Evolutionary conservation across 2,329 filamentous ascomycete species (phyloP), one percentile per base, ranked within the genome.

Genomic region (Pseudogymnoascus sp.): DNA sequence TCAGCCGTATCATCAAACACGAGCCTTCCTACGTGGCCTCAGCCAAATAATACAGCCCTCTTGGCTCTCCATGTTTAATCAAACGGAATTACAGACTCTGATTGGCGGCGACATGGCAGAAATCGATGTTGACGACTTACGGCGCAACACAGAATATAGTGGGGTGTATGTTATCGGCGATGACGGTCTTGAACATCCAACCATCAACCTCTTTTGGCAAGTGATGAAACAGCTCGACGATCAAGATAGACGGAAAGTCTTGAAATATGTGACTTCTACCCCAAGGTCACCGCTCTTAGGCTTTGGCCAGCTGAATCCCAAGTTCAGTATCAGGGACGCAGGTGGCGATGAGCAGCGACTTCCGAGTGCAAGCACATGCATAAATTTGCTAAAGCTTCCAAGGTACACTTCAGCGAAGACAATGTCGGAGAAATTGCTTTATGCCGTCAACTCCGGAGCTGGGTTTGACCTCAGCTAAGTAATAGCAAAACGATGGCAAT

Each of bases 41-140:
- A 86, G 89, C 21, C 82, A 87, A 67, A 96, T 99, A 72, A 94
- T 99, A 67, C 88, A 92, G 64, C 92, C 93, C 0, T 85, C 85
- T 3, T 99, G 94, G 94, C 82, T 99, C 4, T 92, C 89, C 70
- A 97, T 99, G 94, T 99, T 99, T 80, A 99, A 99, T 75, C 93
- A 97, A 74, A 85, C 85, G 2, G 94, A 99, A 74, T 82, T 99
- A 4, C 94, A 97, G 76, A 94, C 91, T 1, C 86, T 99, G 5
- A 89, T 99, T 14, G 91, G 92, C 62, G 94, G 94, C 47, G 92
- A 96, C 69, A 88, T 86, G 28, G 87, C 87, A 8, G 87, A 90
- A 66, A 95, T 99, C 64, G 89, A 97, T 70, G 82, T 99, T 37
- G 85, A 89, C 28, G 94, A 99, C 73, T 81, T 97, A 42, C 85